Conservation (phyloP, 345 rosid genomes). For the Boechera retrofracta region DNA sequence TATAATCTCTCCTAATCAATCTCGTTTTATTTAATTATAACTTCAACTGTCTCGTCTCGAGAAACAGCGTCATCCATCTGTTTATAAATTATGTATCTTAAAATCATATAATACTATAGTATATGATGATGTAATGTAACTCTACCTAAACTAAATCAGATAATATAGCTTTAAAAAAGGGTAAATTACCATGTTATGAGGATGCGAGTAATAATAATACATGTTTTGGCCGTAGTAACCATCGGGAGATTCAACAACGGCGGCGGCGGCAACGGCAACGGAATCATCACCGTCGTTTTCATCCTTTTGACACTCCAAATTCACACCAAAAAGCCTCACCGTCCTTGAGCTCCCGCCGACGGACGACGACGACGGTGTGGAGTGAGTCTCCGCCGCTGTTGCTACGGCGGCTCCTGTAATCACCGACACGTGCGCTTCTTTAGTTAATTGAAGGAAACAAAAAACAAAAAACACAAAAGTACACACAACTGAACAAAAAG, state of each 20-base stretch:
- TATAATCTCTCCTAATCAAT: conserved; percentile 34
- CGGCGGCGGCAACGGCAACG: neutral
- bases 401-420: conserved; percentile 40
- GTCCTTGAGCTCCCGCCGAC: conserved; percentile 61
- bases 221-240: conserved; percentile 47
- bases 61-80: conserved; percentile 36
- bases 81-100: conserved; percentile 18
- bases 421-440: conserved; percentile 42
- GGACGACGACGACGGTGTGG: conserved; percentile 32
- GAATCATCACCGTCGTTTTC: conserved; percentile 53
- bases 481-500: conserved; percentile 32
- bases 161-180: no score
- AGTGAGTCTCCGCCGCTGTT: conserved; percentile 36
- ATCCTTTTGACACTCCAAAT: conserved; percentile 79
- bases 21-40: conserved; percentile 29
- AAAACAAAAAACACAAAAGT: conserved; percentile 6
- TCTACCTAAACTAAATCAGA: neutral
- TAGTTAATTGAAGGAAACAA: neutral
- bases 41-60: conserved; percentile 42
- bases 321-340: conserved; percentile 85
- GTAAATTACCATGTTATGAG: conserved; percentile 41
- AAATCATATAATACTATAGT: conserved; percentile 38
- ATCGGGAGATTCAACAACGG: conserved; percentile 51
- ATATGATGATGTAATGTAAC: conserved; percentile 41
- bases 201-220: conserved; percentile 46